Evolutionary conservation across 1,139 yeast species (phyloP).

Genomic region (Magnusiomyces sp.): DNA sequence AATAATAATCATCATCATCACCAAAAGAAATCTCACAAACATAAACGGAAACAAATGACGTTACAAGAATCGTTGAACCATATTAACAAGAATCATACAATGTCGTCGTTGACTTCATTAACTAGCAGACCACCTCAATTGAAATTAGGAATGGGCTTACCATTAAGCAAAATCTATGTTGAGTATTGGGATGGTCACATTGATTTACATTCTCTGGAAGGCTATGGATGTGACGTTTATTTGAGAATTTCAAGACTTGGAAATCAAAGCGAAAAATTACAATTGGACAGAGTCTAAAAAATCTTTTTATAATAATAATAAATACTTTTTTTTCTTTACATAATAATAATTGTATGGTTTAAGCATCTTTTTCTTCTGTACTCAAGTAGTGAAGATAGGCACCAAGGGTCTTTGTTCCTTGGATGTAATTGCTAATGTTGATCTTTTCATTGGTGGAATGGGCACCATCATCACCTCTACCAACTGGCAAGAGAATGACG

Average conservation of each 20-base stretch:
- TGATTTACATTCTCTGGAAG: conserved; percentile 74
- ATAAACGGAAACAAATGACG: not conserved
- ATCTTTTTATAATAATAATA: not conserved
- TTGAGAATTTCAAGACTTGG: conserved; percentile 73
- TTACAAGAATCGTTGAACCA: too few species aligned
- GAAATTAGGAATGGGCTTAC: conserved; percentile 79
- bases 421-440: conserved; percentile 78
- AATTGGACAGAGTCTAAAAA: conserved; percentile 60
- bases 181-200: conserved; percentile 94
- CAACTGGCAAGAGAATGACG: conserved; percentile 89
- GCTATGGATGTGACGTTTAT: conserved; percentile 86
- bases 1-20: not conserved
- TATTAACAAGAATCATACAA: not conserved
- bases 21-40: not conserved
- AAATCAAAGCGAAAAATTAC: conserved; percentile 51
- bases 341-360: conserved; percentile 2
- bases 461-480: conserved; percentile 98
- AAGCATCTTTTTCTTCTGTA: conserved; percentile 32
- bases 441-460: conserved; percentile 95
- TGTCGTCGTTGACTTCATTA: conserved; percentile 43
- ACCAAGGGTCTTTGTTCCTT: conserved; percentile 89
- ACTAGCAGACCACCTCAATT: conserved; percentile 64
- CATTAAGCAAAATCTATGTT: conserved; percentile 84
- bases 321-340: not conserved
- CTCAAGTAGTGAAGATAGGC: conserved; percentile 89